Conservation (phyloP, 805 yeast genomes). For the Diddensiella transvaalensis region DNA sequence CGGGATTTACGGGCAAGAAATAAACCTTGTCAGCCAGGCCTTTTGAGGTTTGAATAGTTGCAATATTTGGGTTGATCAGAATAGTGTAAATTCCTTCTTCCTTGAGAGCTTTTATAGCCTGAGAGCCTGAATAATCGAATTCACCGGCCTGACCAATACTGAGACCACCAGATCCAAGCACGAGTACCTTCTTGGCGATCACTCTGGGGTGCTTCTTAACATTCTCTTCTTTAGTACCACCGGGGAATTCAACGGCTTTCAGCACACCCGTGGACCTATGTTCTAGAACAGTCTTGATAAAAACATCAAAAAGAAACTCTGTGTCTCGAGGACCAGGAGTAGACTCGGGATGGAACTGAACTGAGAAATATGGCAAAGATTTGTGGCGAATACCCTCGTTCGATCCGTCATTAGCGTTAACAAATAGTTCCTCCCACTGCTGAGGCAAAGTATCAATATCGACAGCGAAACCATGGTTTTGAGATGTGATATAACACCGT, state of each 20-base stretch:
- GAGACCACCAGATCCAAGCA: conserved; percentile 96
- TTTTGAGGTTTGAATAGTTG: conserved; percentile 96
- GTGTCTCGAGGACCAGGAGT: conserved; percentile 99
- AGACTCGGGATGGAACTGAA: conserved; percentile 98
- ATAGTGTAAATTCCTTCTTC: conserved; percentile 97
- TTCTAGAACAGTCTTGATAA: conserved; percentile 72
- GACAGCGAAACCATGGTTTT: conserved; percentile 98
- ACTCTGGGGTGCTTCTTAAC: conserved; percentile 71
- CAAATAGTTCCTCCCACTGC: conserved; percentile 93
- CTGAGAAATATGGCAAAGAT: conserved; percentile 87
- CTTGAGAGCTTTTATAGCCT: conserved; percentile 96
- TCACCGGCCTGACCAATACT: conserved; percentile 99
- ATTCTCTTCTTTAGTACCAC: conserved; percentile 75
- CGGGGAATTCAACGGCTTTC: conserved; percentile 85
- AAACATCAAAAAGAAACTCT: conserved; percentile 92
- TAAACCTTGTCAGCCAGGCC: conserved; percentile 98
- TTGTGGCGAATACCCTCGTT: conserved; percentile 97
- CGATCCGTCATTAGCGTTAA: conserved; percentile 94
- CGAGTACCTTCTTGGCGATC: conserved; percentile 84
- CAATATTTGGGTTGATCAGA: conserved; percentile 95
- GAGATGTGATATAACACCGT: conserved; percentile 96
- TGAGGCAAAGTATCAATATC: conserved; percentile 67
- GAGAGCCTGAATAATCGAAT: conserved; percentile 97
- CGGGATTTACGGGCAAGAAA: conserved; percentile 96
- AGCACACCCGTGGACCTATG: conserved; percentile 44